These are phyloP conservation scores for Phytophthora megakarya DNA, from an alignment of 352 stramenopile genomes.

Conservation along the genomic window DNA sequence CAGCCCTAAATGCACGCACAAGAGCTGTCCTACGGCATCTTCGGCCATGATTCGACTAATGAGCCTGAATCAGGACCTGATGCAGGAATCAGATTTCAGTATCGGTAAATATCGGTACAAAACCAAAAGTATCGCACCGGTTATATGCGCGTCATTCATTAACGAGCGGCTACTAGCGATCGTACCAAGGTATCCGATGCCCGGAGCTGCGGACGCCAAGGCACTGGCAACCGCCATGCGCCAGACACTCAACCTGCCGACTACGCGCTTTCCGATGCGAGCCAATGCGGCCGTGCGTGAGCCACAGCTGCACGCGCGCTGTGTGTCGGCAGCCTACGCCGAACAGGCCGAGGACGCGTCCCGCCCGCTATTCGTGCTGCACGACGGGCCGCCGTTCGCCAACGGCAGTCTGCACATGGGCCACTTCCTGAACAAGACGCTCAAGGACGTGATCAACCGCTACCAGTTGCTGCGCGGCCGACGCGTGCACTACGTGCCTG, in stretches of 20 bases:
- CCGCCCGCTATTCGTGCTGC: conserved; percentile 89
- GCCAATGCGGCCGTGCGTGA: conserved; percentile 92
- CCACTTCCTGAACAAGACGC: conserved; percentile 91
- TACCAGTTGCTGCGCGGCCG: conserved; percentile 94
- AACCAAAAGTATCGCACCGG: not conserved
- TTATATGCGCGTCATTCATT: not conserved
- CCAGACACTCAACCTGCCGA: conserved; percentile 95
- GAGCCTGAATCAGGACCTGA: too few relatives aligned
- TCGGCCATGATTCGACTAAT: conserved; percentile 40
- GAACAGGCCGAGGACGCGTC: conserved; percentile 40
- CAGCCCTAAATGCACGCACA: conserved; percentile 89
- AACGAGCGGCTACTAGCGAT: conserved; percentile 25
- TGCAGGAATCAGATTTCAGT: conserved; percentile 4
- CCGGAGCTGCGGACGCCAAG: conserved; percentile 51
- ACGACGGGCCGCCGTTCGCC: conserved; percentile 98
- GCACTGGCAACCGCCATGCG: conserved; percentile 71
- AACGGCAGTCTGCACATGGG: conserved; percentile 99
- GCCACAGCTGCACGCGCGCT: conserved; percentile 65
- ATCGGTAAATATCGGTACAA: not conserved
- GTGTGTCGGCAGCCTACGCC: conserved; percentile 68
- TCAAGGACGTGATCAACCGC: conserved; percentile 99
- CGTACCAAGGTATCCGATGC: conserved; percentile 8
- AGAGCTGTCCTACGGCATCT: conserved; percentile 66
- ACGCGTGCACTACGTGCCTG: conserved; percentile 95
- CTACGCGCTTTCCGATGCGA: conserved; percentile 96